Evolutionary conservation across 768 basidiomycete species (phyloP).

Genomic region (Holtermannia corniformis): DNA sequence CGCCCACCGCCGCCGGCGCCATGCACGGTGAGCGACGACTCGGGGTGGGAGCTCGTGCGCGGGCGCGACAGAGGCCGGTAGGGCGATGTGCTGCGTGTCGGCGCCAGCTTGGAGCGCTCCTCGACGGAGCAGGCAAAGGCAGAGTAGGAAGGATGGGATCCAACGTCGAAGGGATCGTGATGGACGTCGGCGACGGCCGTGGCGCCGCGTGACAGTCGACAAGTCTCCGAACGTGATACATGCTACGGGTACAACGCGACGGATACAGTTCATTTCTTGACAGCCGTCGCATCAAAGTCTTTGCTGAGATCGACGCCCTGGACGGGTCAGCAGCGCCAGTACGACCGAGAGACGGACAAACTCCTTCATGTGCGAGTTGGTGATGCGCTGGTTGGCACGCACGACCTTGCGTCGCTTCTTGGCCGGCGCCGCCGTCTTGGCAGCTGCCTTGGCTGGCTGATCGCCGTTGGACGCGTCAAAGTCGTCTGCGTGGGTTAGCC

Average conservation of each 20-base stretch:
- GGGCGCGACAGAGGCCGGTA: neutral
- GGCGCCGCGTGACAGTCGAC: too few relatives aligned
- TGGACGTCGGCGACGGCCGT: too few relatives aligned
- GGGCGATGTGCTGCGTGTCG: neutral
- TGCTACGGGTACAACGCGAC: too few relatives aligned
- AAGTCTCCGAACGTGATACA: too few relatives aligned
- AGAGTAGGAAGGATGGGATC: too few relatives aligned
- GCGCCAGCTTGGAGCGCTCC: neutral
- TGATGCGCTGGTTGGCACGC: constrained; percentile 62
- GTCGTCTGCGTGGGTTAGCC: neutral
- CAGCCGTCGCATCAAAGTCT: constrained; percentile 51
- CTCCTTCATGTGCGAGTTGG: constrained; percentile 77
- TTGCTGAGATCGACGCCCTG: constrained; percentile 62
- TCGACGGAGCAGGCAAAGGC: too few relatives aligned
- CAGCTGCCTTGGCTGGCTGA: neutral
- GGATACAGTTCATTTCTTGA: too few relatives aligned
- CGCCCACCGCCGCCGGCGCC: too few relatives aligned
- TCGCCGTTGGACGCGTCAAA: neutral
- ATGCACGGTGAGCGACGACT: constrained; percentile 6
- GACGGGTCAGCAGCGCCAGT: too few relatives aligned
- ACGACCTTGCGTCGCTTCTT: constrained; percentile 79
- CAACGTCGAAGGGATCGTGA: too few relatives aligned
- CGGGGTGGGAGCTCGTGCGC: neutral
- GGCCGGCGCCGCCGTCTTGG: constrained; percentile 30
- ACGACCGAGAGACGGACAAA: constrained; percentile 36